Percentiles rank a stretch among this genome's conserved stretches.
Conservation (phyloP, 495 filamentous ascomycete genomes). For the Lindgomyces ingoldianus region DNA sequence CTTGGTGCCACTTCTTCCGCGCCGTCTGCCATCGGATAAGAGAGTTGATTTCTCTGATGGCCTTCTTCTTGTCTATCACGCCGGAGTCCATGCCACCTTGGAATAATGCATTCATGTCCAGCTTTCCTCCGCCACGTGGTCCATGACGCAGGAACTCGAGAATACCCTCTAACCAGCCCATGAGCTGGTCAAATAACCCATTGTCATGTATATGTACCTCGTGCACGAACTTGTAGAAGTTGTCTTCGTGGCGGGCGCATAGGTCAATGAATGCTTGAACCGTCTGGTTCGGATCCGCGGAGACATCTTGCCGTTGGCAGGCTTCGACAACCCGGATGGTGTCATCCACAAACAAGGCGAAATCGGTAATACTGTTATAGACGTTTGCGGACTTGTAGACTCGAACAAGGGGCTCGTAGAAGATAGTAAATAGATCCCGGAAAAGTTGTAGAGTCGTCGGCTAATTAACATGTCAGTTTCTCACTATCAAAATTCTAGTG, state of each 20-base stretch:
- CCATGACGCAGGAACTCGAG: slow-evolving; percentile 89
- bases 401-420: slow-evolving; percentile 93
- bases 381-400: slow-evolving; percentile 99
- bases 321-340: slow-evolving; percentile 85
- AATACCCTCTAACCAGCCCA: slow-evolving; percentile 97
- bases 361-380: slow-evolving; percentile 94
- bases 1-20: slow-evolving; percentile 93
- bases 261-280: slow-evolving; percentile 99
- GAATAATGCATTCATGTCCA: slow-evolving; percentile 94
- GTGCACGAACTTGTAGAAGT: slow-evolving; percentile 98
- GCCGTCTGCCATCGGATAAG: slow-evolving; percentile 93
- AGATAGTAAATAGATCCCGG: slow-evolving; percentile 95
- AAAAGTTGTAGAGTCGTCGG: slow-evolving; percentile 90
- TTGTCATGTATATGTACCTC: slow-evolving; percentile 99
- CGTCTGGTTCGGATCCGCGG: slow-evolving; percentile 94
- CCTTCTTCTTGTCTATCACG: slow-evolving; percentile 66
- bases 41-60: slow-evolving; percentile 76
- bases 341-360: slow-evolving; percentile 89
- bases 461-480: slow-evolving; percentile 31
- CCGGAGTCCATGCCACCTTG: slow-evolving; percentile 69
- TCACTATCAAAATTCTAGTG: not conserved
- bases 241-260: slow-evolving; percentile 89
- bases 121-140: slow-evolving; percentile 68
- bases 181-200: slow-evolving; percentile 89
- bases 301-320: slow-evolving; percentile 86